phyloP scores from a whole-genome alignment of 2,329 filamentous ascomycete species.

The Lojkania enalia region DNA sequence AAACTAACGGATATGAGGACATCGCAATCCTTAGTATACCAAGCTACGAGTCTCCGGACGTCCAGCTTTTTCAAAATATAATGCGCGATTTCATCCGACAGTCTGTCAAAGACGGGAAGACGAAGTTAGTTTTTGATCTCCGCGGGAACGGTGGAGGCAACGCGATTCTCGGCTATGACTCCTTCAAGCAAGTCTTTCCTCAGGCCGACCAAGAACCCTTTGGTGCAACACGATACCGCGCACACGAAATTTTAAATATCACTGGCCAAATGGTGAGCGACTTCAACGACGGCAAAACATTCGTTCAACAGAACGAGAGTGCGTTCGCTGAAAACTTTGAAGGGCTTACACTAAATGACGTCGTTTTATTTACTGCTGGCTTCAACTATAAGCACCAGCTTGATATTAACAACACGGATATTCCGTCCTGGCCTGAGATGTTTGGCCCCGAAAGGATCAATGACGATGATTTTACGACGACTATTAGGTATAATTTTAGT shows the following conservation, averaged over 20 bases:
- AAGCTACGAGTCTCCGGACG: slow-evolving; percentile 41
- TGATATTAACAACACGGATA: slow-evolving; percentile 32
- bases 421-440: slow-evolving; percentile 40
- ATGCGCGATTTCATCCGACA: slow-evolving; percentile 53
- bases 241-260: slow-evolving; percentile 45
- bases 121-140: slow-evolving; percentile 67
- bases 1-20: slow-evolving; percentile 46
- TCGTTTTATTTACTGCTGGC: slow-evolving; percentile 27
- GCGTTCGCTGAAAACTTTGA: slow-evolving; percentile 31
- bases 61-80: slow-evolving; percentile 43
- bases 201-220: slow-evolving; percentile 45
- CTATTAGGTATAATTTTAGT: slow-evolving; percentile 44
- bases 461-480: slow-evolving; percentile 41
- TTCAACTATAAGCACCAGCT: slow-evolving; percentile 42
- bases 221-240: slow-evolving; percentile 53
- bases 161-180: slow-evolving; percentile 46
- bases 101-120: slow-evolving; percentile 54
- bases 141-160: slow-evolving; percentile 63
- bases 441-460: slow-evolving; percentile 41
- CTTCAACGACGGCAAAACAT: slow-evolving; percentile 35
- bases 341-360: slow-evolving; percentile 22
- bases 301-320: slow-evolving; percentile 31
- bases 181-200: slow-evolving; percentile 61
- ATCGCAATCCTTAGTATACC: slow-evolving; percentile 53
- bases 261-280: slow-evolving; percentile 38